Base-by-base conservation (phyloP, 106 monocot species). In the Cymbidium sinense region DNA sequence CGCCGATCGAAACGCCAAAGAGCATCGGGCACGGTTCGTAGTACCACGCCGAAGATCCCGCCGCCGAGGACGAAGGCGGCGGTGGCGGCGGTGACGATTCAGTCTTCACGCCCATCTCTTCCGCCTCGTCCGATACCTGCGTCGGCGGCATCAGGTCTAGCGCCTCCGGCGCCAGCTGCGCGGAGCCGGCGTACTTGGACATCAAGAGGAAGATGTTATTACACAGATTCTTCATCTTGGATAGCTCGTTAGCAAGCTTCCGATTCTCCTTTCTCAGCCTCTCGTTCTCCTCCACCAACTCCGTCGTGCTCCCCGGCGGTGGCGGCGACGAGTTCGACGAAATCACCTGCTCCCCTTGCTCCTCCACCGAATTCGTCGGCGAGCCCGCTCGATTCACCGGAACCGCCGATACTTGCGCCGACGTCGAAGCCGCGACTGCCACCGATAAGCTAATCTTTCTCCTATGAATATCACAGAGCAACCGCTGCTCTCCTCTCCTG, bases 401-500 rank as follows among this genome's bases (percentile, higher is more conserved):
- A 3, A 81, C 44, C 10, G 78, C 69, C 21, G 37, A 50, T 31
- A 33, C 71, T 44, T 5, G 20, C 21, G 71, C 4, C 21, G 37
- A 54, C 11, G 73, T 33, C 11, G 11, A 44, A 2, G 44, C 54
- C 7, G 78, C 77, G 1, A 50, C 25, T 19, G 75, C 50, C 41
- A 65, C 43, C 62, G 81, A 31, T 5, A 82, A 17, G 2, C 79
- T 33, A 20, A 88, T 80, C 65, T 95, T 95, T 51, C 91, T 81
- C 17, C 95, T 89, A 30, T 92, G 91, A 62, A 95, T 95, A 72
- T 95, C 95, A 64, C 89, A 80, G 8, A 95, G 84, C 7, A 95
- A 80, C 27, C 77, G 50, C 82, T 83, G 84, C 78, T 95, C 91
- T 28, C 91, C 95, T 47, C 80, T 73, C 28, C 81, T 79, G 85